phyloP scores from a whole-genome alignment of 1,139 yeast genomes.

The Candida frijolesensis region DNA sequence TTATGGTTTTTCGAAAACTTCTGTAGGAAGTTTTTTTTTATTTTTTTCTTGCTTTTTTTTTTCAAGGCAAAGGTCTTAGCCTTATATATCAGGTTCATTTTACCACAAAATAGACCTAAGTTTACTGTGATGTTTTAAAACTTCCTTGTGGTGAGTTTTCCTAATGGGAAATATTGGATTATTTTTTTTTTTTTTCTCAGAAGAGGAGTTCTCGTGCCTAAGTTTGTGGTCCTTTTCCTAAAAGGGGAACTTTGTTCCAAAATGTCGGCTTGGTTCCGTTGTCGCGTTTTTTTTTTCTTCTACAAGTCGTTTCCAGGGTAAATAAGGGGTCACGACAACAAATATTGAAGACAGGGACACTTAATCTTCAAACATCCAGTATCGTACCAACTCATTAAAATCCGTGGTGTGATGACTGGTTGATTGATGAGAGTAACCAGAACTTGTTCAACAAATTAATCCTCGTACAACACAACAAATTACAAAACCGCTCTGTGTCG shows the following conservation, averaged over 20 bases:
- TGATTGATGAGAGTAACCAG: too few species aligned
- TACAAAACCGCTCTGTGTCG: background rate
- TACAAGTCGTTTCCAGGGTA: background rate
- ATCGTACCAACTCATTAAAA: too few species aligned
- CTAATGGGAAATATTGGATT: too few species aligned
- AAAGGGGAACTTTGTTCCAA: constrained; percentile 2
- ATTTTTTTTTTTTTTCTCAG: too few species aligned
- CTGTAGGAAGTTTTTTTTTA: background rate
- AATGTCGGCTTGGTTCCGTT: background rate
- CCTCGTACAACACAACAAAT: constrained; percentile 1
- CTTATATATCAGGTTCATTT: background rate
- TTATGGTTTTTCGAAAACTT: background rate
- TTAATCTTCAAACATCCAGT: too few species aligned
- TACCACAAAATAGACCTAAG: background rate
- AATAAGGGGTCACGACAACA: background rate
- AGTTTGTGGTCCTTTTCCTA: background rate
- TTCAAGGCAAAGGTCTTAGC: background rate
- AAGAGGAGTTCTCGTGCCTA: background rate
- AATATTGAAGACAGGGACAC: too few species aligned
- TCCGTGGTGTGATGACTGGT: too few species aligned
- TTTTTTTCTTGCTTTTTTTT: background rate
- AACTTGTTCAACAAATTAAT: background rate
- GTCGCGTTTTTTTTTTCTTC: background rate
- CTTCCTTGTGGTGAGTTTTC: background rate
- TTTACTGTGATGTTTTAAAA: background rate